These are phyloP conservation scores for Hypsizygus marmoreus DNA, from an alignment of 768 basidiomycete genomes.

Conservation along the genomic window DNA sequence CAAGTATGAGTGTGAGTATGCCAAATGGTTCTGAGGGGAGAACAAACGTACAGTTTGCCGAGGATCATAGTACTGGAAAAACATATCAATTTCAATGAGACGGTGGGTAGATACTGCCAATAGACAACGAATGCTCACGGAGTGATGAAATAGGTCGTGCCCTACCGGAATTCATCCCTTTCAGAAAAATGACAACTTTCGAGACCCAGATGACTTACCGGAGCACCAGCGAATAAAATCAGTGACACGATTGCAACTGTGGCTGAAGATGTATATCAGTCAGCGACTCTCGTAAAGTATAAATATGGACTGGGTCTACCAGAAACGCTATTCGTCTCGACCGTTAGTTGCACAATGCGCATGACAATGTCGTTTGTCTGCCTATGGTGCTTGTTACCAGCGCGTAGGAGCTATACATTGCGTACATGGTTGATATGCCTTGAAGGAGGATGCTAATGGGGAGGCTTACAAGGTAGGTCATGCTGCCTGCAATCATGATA, in stretches of 20 bases:
- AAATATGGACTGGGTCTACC: constrained; percentile 2
- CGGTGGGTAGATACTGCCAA: neutral
- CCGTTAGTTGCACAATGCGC: constrained; percentile 12
- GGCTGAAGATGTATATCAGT: neutral
- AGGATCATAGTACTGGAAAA: constrained; percentile 10
- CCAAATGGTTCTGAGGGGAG: neutral
- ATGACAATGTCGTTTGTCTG: constrained; percentile 11
- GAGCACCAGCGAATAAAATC: neutral
- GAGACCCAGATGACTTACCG: neutral
- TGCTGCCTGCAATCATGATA: constrained; percentile 5
- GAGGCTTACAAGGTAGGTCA: constrained; percentile 2
- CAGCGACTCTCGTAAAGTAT: neutral
- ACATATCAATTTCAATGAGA: neutral
- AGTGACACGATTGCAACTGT: neutral
- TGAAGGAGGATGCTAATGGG: neutral
- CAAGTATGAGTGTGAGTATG: neutral
- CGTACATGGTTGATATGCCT: neutral
- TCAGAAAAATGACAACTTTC: neutral
- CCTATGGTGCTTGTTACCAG: constrained; percentile 1
- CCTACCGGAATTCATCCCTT: too few relatives aligned
- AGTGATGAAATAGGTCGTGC: constrained; percentile 6
- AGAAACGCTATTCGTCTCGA: constrained; percentile 13
- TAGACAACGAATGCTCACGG: neutral
- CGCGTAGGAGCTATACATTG: neutral
- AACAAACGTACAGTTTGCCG: constrained; percentile 9